Evolutionary conservation across 768 basidiomycete species (phyloP), one percentile per base, ranked within the genome.

Genomic region (Tremella yokohamensis): DNA sequence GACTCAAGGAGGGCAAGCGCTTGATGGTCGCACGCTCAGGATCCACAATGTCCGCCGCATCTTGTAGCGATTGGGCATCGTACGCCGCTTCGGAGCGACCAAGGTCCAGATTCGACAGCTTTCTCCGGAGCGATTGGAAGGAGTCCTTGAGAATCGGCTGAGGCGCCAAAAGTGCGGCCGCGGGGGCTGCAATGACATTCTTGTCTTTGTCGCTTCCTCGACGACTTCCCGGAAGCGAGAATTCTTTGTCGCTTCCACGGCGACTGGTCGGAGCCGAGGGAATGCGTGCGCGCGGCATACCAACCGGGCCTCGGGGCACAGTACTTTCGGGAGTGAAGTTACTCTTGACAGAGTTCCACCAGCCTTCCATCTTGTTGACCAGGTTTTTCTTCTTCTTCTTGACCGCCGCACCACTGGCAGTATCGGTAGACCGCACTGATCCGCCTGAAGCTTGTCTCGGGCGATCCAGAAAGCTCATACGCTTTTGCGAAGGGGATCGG

Each of bases 291-390:
- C 3, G 49, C 8, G 20, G 47, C 45, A 40, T 60, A 42, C 16
- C 40, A 3, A 59, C 39, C n/a, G 26, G 51, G 38, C 20, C 37
- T 19, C 25, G 42, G 40, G 24, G 20, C 6, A n/a, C 49, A 22
- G 16, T 50, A 47, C 29, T 54, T 40, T 74, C 73, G 12, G 66
- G 62, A 1, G 58, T 58, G 42, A 77, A 74, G 53, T 75, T 77
- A 57, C 64, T 68, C 44, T 76, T 76, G 51, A 77, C 76, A 24
- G 76, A 71, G 37, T 69, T 73, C 76, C 76, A 77, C 76, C 76
- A 77, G 2, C 76, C 76, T 56, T 77, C 76, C 65, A 77, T 75
- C 61, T 77, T 77, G 52, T 52, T 62, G 16, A 65, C 69, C 26
- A 76, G 44, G 38, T 65, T 70, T 54, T 72, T 69, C 48, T 70